Percentiles rank a stretch among this genome's conserved stretches.
These are phyloP conservation scores for Neostapfia colusana DNA, from an alignment of 176 grass and related monocot species.

Conservation along the genomic window DNA sequence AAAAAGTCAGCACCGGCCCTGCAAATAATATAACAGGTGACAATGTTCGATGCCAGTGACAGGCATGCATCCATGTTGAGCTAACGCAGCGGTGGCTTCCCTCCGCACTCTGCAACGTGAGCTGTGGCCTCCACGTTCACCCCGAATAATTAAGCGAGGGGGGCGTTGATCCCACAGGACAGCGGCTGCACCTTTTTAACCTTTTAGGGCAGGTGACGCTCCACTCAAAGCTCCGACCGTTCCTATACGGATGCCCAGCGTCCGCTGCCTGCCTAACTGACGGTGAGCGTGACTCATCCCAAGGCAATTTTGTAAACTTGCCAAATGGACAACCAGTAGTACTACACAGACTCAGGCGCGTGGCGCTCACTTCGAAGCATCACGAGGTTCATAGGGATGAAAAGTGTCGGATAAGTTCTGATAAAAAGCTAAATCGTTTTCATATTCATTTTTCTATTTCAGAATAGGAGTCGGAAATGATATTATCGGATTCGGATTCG, in stretches of 20 bases:
- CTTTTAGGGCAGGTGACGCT: conserved; percentile 48
- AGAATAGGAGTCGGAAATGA: too few relatives aligned
- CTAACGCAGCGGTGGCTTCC: too few relatives aligned
- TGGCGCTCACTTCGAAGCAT: conserved; percentile 26
- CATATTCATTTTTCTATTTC: too few relatives aligned
- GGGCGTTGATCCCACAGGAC: conserved; percentile 57
- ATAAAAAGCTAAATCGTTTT: too few relatives aligned
- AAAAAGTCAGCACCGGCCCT: too few relatives aligned
- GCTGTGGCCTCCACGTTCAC: conserved; percentile 41
- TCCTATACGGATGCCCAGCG: conserved; percentile 54
- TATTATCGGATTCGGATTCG: too few relatives aligned
- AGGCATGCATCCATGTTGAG: neutral
- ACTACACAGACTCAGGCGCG: neutral
- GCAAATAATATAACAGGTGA: too few relatives aligned
- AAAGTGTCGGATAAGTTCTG: too few relatives aligned
- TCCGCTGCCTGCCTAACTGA: neutral
- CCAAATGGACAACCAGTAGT: conserved; percentile 34
- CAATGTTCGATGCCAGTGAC: neutral
- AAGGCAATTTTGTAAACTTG: conserved; percentile 46
- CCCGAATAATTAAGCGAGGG: conserved; percentile 22
- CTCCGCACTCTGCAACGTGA: too few relatives aligned
- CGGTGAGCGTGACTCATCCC: neutral
- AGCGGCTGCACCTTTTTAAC: conserved; percentile 32
- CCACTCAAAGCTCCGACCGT: conserved; percentile 44
- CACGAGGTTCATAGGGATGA: conserved; percentile 15